Evolutionary conservation across 257 asterid species (phyloP).

Genomic region (Solanum chilense): DNA sequence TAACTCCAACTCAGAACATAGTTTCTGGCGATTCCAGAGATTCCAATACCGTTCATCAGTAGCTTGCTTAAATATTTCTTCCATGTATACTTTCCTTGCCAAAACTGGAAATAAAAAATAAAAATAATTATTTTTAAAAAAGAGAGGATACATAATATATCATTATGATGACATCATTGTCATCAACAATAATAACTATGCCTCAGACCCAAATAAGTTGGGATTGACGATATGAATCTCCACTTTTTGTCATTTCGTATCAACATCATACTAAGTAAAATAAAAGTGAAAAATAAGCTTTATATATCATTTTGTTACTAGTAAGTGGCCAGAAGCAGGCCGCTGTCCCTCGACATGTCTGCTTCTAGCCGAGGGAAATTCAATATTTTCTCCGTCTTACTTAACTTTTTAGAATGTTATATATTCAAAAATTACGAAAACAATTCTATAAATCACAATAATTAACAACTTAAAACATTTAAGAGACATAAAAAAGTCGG

Average conservation of each 20-base stretch:
- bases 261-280: background rate
- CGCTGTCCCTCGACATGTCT: background rate
- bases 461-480: too few species aligned
- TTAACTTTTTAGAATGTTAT: background rate
- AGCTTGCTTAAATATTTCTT: conserved; percentile 81
- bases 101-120: conserved; percentile 35
- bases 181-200: background rate
- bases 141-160: background rate
- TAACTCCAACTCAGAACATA: conserved; percentile 77
- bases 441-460: background rate
- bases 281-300: background rate
- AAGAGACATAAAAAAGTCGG: background rate
- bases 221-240: background rate
- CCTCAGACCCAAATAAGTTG: background rate
- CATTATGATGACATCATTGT: background rate
- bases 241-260: background rate
- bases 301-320: background rate
- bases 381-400: background rate
- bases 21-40: conserved; percentile 82
- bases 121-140: background rate
- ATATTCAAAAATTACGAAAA: background rate
- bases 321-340: background rate
- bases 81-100: conserved; percentile 67
- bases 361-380: background rate
- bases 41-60: conserved; percentile 75